A percentile compares a stretch with the other conserved stretches of the same genome.
phyloP scores from a whole-genome alignment of 192 early-diverging fungal genomes.

The Funneliformis mosseae region DNA sequence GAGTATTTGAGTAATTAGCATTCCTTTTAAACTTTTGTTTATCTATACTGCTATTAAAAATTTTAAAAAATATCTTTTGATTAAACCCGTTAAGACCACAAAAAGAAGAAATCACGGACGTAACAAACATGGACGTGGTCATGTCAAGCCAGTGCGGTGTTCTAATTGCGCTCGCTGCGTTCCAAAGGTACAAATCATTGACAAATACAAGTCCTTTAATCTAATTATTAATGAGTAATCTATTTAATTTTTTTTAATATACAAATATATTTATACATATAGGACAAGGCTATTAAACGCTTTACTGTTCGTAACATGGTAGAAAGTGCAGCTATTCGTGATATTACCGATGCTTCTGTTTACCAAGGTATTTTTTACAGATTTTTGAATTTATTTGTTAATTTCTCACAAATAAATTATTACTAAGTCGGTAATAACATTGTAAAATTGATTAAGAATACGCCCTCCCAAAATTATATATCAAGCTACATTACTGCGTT shows the following conservation, averaged over 20 bases:
- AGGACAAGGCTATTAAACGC: slow-evolving; percentile 99
- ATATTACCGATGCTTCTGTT: slow-evolving; percentile 95
- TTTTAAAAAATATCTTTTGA: neutral
- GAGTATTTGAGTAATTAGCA: neutral
- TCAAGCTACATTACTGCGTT: slow-evolving; percentile 97
- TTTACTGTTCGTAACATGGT: slow-evolving; percentile 99
- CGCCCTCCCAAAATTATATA: slow-evolving; percentile 97
- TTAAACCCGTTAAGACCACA: slow-evolving; percentile 67
- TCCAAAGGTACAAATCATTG: slow-evolving; percentile 57
- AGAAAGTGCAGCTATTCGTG: slow-evolving; percentile 95
- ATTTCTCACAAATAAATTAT: slow-evolving; percentile 21
- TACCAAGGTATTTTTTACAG: slow-evolving; percentile 86
- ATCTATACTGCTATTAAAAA: neutral
- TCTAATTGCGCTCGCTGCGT: slow-evolving; percentile 98
- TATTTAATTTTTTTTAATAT: neutral
- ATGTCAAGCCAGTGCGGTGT: slow-evolving; percentile 96
- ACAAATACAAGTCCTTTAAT: neutral
- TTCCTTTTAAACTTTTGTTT: neutral
- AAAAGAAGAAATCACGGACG: slow-evolving; percentile 99
- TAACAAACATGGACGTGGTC: slow-evolving; percentile 98
- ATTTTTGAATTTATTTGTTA: slow-evolving; percentile 92
- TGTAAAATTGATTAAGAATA: slow-evolving; percentile 58
- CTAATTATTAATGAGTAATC: neutral
- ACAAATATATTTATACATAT: slow-evolving; percentile 17
- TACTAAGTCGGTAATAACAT: neutral